Conservation (phyloP, 352 stramenopile genomes). For the Paralagenidium karlingii region DNA sequence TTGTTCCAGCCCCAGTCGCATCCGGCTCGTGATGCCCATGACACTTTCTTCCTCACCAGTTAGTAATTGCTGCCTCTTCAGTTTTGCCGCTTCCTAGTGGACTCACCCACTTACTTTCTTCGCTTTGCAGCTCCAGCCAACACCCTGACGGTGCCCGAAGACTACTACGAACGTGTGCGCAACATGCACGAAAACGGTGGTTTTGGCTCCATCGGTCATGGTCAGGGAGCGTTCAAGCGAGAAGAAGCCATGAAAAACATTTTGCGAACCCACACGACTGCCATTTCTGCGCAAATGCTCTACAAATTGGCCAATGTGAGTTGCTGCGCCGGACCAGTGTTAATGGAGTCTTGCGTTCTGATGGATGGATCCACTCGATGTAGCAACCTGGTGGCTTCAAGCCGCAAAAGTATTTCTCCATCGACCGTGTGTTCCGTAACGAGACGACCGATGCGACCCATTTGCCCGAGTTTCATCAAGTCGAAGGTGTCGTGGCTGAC, state of each 20-base stretch:
- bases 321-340: neutral
- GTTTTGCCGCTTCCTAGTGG: neutral
- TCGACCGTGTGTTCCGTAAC: constrained; percentile 99
- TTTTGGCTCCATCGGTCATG: constrained; percentile 90
- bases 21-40: constrained; percentile 97
- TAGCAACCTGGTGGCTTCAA: constrained; percentile 92
- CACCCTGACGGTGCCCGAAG: constrained; percentile 87
- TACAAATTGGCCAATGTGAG: constrained; percentile 89
- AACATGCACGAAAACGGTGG: constrained; percentile 97
- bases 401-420: constrained; percentile 98
- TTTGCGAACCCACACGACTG: constrained; percentile 98
- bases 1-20: constrained; percentile 99
- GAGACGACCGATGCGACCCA: constrained; percentile 99
- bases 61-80: constrained; percentile 7
- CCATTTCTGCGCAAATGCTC: constrained; percentile 98
- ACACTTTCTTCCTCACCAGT: constrained; percentile 99
- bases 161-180: constrained; percentile 99
- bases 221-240: constrained; percentile 80
- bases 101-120: neutral
- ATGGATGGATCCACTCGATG: constrained; percentile 2
- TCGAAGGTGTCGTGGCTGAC: constrained; percentile 98
- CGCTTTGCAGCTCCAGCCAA: constrained; percentile 39
- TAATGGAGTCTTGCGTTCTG: neutral
- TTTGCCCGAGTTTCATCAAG: constrained; percentile 99
- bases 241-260: constrained; percentile 99